Evolutionary conservation across 2,329 filamentous ascomycete genomes (phyloP).

Genomic region (Verticillium isaacii): DNA sequence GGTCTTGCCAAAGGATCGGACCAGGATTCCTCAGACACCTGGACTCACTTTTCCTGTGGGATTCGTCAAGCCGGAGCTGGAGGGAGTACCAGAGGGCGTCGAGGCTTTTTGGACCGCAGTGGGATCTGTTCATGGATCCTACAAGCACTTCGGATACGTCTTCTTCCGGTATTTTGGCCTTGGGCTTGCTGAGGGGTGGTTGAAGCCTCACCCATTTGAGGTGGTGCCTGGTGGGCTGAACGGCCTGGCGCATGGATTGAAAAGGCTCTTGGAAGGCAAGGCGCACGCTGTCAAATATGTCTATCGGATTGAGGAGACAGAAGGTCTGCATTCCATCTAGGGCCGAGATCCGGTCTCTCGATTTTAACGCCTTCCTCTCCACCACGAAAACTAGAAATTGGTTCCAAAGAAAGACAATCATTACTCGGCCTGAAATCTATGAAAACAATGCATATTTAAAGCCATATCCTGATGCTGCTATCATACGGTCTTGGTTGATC

Average conservation of each 20-base stretch:
- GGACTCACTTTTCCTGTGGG: neutral
- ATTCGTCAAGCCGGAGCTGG: neutral
- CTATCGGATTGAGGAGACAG: neutral
- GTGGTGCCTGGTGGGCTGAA: neutral
- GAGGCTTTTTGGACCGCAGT: neutral
- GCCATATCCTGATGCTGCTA: no score
- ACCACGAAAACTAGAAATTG: no score
- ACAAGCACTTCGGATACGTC: neutral
- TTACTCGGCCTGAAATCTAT: no score
- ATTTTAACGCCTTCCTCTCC: no score
- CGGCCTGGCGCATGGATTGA: neutral
- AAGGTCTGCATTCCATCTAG: neutral
- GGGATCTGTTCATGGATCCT: neutral
- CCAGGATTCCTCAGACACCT: no score
- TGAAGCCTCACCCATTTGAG: slow-evolving; percentile 1
- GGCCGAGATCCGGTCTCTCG: no score
- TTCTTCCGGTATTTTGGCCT: neutral
- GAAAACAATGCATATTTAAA: no score
- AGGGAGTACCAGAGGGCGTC: neutral
- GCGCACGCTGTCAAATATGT: neutral
- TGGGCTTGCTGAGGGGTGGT: neutral
- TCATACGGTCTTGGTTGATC: no score
- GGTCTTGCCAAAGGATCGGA: no score
- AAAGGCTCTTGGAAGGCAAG: neutral
- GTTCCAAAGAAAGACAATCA: no score